Percentiles rank a stretch among this genome's conserved stretches.
phyloP scores from a whole-genome alignment of 495 filamentous ascomycete species.

The Penicillium coprophilum region DNA sequence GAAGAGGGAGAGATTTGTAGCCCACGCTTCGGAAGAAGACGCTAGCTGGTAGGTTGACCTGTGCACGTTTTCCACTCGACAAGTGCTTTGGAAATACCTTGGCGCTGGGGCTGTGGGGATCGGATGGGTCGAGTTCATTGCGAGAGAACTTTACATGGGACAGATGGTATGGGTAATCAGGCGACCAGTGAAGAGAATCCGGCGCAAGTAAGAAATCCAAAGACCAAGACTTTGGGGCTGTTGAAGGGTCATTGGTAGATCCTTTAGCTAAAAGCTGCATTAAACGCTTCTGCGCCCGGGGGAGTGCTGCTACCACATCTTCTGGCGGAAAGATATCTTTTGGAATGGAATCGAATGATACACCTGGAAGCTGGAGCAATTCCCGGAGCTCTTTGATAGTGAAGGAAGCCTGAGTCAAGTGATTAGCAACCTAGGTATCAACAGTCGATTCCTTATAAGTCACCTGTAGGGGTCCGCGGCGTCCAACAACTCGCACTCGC shows the following conservation, averaged over 20 bases:
- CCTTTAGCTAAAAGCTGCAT: conserved; percentile 78
- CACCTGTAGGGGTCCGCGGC: conserved; percentile 85
- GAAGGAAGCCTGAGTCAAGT: conserved; percentile 68
- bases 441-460: conserved; percentile 4
- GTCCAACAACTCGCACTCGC: conserved; percentile 78
- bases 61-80: conserved; percentile 44
- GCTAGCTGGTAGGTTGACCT: conserved; percentile 55
- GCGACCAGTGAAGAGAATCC: conserved; percentile 58
- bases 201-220: conserved; percentile 81
- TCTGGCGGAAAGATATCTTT: conserved; percentile 59
- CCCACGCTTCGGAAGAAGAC: conserved; percentile 89
- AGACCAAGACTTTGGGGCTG: conserved; percentile 69
- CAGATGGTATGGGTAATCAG: conserved; percentile 46
- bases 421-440: not conserved
- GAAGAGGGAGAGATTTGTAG: conserved; percentile 76
- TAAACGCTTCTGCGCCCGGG: conserved; percentile 71
- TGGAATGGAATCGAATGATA: conserved; percentile 71
- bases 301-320: conserved; percentile 57
- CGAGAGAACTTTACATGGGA: conserved; percentile 64
- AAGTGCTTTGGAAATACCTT: conserved; percentile 42
- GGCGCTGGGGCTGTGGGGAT: conserved; percentile 46
- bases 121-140: conserved; percentile 52
- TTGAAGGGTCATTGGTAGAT: conserved; percentile 48
- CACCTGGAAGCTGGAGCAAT: conserved; percentile 70
- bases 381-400: conserved; percentile 93